phyloP scores from a whole-genome alignment of 768 basidiomycete species.

The Rhodotorula kratochvilovae region DNA sequence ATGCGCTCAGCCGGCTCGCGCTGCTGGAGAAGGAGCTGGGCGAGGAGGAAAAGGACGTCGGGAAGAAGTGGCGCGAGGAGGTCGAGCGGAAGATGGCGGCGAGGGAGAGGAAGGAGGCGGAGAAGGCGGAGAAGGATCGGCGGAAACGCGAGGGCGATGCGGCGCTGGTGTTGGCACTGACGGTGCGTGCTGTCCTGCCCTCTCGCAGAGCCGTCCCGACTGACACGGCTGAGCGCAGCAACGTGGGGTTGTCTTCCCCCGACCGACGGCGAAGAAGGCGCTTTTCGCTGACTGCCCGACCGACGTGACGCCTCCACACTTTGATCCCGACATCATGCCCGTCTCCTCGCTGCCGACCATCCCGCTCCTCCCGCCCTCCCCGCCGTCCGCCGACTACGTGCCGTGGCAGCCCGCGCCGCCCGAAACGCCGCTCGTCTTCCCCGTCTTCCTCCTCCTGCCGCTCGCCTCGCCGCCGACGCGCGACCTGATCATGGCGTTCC shows the following conservation, averaged over 20 bases:
- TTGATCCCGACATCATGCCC: slow-evolving; percentile 46
- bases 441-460: slow-evolving; percentile 90
- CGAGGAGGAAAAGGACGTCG: slow-evolving; percentile 50
- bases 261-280: slow-evolving; percentile 44
- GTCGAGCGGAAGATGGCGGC: slow-evolving; percentile 47
- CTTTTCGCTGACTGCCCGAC: slow-evolving; percentile 52
- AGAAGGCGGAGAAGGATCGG: slow-evolving; percentile 43
- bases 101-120: slow-evolving; percentile 44
- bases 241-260: slow-evolving; percentile 63
- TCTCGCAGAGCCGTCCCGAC: background rate
- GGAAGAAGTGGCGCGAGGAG: slow-evolving; percentile 55
- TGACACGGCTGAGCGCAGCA: slow-evolving; percentile 52
- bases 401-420: slow-evolving; percentile 50
- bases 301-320: slow-evolving; percentile 51
- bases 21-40: slow-evolving; percentile 53
- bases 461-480: slow-evolving; percentile 67
- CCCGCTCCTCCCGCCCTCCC: slow-evolving; percentile 14
- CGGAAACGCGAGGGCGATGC: slow-evolving; percentile 53
- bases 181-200: slow-evolving; percentile 52
- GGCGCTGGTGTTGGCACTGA: slow-evolving; percentile 59
- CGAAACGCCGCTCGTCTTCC: slow-evolving; percentile 63
- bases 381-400: slow-evolving; percentile 4
- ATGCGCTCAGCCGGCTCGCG: slow-evolving; percentile 68
- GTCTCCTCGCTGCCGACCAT: slow-evolving; percentile 41
- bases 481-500: slow-evolving; percentile 79